Percentiles rank a stretch among this genome's conserved stretches.
These are phyloP conservation scores for Albatrellus ellisii DNA, from an alignment of 768 basidiomycete genomes.

Conservation along the genomic window DNA sequence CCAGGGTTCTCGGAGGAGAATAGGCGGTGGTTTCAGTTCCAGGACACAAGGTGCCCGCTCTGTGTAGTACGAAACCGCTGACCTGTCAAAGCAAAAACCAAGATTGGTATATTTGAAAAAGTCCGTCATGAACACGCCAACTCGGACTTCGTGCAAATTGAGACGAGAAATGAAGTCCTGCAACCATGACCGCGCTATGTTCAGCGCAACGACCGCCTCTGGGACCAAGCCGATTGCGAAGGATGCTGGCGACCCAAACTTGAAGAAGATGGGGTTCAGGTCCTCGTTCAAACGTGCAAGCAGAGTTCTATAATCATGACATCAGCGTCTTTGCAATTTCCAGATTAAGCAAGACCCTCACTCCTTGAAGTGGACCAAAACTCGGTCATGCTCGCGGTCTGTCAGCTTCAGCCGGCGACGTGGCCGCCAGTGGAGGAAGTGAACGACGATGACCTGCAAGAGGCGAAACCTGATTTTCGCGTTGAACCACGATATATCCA, in stretches of 20 bases:
- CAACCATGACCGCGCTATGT: slow-evolving; percentile 6
- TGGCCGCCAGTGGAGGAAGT: background rate
- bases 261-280: slow-evolving; percentile 3
- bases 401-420: background rate
- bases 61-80: slow-evolving; percentile 3
- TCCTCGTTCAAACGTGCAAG: slow-evolving; percentile 9
- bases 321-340: background rate
- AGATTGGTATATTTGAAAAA: slow-evolving; percentile 9
- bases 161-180: slow-evolving; percentile 1
- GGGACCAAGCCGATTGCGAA: background rate
- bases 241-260: slow-evolving; percentile 6
- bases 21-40: background rate
- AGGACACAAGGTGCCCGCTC: background rate
- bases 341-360: background rate
- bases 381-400: background rate
- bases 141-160: background rate
- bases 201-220: slow-evolving; percentile 1
- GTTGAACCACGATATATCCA: slow-evolving; percentile 7
- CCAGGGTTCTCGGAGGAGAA: background rate
- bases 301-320: slow-evolving; percentile 4
- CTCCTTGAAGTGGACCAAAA: background rate
- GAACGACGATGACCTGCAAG: slow-evolving; percentile 4
- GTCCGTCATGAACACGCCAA: slow-evolving; percentile 1
- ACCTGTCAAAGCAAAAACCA: slow-evolving; percentile 8
- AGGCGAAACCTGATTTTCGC: slow-evolving; percentile 7